Percentiles rank a stretch among this genome's conserved stretches.
phyloP scores from a whole-genome alignment of 2,329 filamentous ascomycete species.

The Fusarium mundagurra region DNA sequence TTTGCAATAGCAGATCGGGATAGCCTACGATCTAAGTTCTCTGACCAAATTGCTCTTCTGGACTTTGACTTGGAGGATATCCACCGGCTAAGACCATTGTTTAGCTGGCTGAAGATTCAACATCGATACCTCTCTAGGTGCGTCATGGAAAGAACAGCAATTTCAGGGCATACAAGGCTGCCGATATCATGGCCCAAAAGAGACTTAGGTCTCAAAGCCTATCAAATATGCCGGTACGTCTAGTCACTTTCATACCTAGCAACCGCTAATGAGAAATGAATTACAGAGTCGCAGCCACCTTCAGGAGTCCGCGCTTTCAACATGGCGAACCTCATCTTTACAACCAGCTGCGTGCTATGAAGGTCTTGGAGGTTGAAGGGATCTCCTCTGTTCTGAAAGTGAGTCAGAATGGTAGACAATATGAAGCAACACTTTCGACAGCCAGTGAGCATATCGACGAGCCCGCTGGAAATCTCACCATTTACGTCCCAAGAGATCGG shows the following conservation, averaged over 20 bases:
- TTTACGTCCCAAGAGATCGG: constrained; percentile 16
- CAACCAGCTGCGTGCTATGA: constrained; percentile 9
- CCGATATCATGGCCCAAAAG: constrained; percentile 5
- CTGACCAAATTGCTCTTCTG: constrained; percentile 5
- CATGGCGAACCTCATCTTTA: not conserved
- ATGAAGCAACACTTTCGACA: not conserved
- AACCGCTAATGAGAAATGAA: not conserved
- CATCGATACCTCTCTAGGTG: constrained; percentile 16
- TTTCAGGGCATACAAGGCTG: not conserved
- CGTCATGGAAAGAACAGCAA: constrained; percentile 8
- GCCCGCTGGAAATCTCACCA: not conserved
- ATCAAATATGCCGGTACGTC: constrained; percentile 21
- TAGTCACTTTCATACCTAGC: fast-evolving
- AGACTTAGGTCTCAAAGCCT: constrained; percentile 22
- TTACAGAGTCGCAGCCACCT: constrained; percentile 25
- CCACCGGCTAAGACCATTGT: constrained; percentile 5
- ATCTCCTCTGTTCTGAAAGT: constrained; percentile 17
- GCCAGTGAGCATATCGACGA: constrained; percentile 32
- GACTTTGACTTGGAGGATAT: constrained; percentile 29
- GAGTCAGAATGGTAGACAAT: not conserved
- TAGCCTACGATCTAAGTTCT: constrained; percentile 1
- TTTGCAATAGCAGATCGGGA: constrained; percentile 33
- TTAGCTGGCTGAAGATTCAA: constrained; percentile 16
- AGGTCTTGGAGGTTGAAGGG: constrained; percentile 12
- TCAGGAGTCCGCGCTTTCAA: constrained; percentile 18